A percentile compares a stretch with the other conserved stretches of the same genome.
These are phyloP conservation scores for Escallonia herrerae DNA, from an alignment of 129 eudicot genomes.

Conservation along the genomic window DNA sequence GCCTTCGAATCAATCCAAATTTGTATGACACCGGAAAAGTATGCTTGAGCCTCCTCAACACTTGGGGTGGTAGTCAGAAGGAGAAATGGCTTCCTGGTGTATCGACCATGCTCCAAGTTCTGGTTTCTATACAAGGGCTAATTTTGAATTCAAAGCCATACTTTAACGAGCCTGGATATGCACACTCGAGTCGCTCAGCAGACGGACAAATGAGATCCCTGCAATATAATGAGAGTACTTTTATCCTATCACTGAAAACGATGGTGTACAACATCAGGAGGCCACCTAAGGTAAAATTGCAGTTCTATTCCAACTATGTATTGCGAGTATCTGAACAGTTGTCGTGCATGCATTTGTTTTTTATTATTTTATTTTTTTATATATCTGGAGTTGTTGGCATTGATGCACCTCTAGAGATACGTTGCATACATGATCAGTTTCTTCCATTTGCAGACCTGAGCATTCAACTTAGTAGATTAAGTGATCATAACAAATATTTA, in stretches of 20 bases:
- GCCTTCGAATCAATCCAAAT: slow-evolving; percentile 74
- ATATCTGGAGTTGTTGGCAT: no score
- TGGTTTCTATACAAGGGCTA: slow-evolving; percentile 84
- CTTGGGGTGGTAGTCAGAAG: slow-evolving; percentile 55
- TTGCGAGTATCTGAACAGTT: no score
- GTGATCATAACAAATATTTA: no score
- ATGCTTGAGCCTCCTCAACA: slow-evolving; percentile 77
- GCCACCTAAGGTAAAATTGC: slow-evolving; percentile 65
- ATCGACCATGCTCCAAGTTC: slow-evolving; percentile 77
- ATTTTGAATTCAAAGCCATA: slow-evolving; percentile 69
- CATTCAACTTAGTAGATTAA: no score
- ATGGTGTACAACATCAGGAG: slow-evolving; percentile 54
- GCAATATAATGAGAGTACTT: slow-evolving; percentile 44
- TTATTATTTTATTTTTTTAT: no score
- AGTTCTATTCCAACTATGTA: not conserved
- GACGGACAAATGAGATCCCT: slow-evolving; percentile 32
- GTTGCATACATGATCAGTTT: no score
- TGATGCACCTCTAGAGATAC: no score
- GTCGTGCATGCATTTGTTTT: no score
- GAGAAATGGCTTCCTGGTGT: slow-evolving; percentile 72
- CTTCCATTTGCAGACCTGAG: no score
- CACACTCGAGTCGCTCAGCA: slow-evolving; percentile 16
- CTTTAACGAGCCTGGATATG: slow-evolving; percentile 67
- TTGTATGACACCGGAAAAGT: slow-evolving; percentile 63
- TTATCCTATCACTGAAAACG: slow-evolving; percentile 45